Evolutionary conservation across 148 eudicot species (phyloP), one percentile per base, ranked within the genome.

Genomic region (Fagopyrum tataricum): DNA sequence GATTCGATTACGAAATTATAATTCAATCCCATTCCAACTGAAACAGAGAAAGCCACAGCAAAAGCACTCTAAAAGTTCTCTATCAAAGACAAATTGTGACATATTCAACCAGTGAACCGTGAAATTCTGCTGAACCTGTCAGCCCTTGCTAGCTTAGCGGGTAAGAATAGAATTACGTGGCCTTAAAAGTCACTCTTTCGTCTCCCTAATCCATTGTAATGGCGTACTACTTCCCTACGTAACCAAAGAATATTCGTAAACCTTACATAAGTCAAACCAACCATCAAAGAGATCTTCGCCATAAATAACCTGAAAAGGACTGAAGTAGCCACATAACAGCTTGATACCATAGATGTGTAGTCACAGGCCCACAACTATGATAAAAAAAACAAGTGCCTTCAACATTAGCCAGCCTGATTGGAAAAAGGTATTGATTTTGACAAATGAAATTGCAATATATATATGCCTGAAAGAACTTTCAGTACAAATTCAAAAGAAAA

Each of bases 311-410:
- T 39, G 17, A 64, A 21, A 59, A 59, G 4, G 39, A 59, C 66
- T 23, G 37, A 24, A 59, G 66, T 59, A 24, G 39, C 66, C 43
- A 31, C 44, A 15, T 17, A 64, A 64, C 44, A n/a, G 69, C 69
- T 64, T 64, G 21, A 13, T 21, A 64, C 20, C 18, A 21, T 17
- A 13, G 0, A 55, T 39, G 26, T 26, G 67, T 24, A 52, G 31
- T 21, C 37, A 37, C 44, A 64, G 69, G 69, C 44, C 69, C 69
- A 64, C 69, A 64, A 37, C 44, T 64, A 64, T 37, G 39, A 37
- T 37, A 37, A 15, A 0, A 62, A 6, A 31, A 62, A 62, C 68
- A 12, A 62, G 43, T 62, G 68, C 68, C 24, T 14, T 31, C 12
- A 26, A 31, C 18, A 14, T 15, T 14, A 37, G 7, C 7, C 44